Evolutionary conservation across 352 stramenopile genomes (phyloP).

Genomic region (Albugo laibachii): DNA sequence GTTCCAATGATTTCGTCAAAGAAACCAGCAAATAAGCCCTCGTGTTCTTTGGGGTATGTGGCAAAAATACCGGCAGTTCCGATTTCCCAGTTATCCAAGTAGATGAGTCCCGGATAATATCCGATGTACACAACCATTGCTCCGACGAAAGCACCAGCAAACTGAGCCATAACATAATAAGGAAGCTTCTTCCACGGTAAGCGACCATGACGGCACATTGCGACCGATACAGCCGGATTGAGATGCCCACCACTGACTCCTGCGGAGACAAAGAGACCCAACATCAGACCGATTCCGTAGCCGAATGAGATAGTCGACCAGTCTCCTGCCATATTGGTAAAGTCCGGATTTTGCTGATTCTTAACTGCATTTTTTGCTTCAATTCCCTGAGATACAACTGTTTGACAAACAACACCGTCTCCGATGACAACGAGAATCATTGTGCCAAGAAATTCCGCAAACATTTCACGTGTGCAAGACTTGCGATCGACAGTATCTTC

Average conservation of each 20-base stretch:
- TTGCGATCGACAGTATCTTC: slow-evolving; percentile 15
- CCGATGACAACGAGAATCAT: slow-evolving; percentile 41
- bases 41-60: slow-evolving; percentile 48
- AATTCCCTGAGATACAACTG: slow-evolving; percentile 37
- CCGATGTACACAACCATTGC: slow-evolving; percentile 40
- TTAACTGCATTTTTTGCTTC: slow-evolving; percentile 11
- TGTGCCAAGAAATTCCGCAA: slow-evolving; percentile 29
- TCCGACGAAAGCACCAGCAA: slow-evolving; percentile 36
- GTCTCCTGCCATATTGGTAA: slow-evolving; percentile 35
- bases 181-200: slow-evolving; percentile 41
- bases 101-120: slow-evolving; percentile 31
- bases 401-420: slow-evolving; percentile 33
- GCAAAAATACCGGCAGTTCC: slow-evolving; percentile 49
- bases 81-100: slow-evolving; percentile 36
- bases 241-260: slow-evolving; percentile 47
- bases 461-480: background rate
- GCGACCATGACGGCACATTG: slow-evolving; percentile 36
- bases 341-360: slow-evolving; percentile 13
- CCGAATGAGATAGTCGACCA: slow-evolving; percentile 51
- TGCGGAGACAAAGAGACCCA: slow-evolving; percentile 40
- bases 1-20: slow-evolving; percentile 15
- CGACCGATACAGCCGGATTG: slow-evolving; percentile 43
- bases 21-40: slow-evolving; percentile 33
- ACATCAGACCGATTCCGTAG: slow-evolving; percentile 50
- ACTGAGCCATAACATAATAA: slow-evolving; percentile 42